Evolutionary conservation across 805 yeast species (phyloP), one percentile per base, ranked within the genome.

Genomic region (Cyberlindnera petersonii): DNA sequence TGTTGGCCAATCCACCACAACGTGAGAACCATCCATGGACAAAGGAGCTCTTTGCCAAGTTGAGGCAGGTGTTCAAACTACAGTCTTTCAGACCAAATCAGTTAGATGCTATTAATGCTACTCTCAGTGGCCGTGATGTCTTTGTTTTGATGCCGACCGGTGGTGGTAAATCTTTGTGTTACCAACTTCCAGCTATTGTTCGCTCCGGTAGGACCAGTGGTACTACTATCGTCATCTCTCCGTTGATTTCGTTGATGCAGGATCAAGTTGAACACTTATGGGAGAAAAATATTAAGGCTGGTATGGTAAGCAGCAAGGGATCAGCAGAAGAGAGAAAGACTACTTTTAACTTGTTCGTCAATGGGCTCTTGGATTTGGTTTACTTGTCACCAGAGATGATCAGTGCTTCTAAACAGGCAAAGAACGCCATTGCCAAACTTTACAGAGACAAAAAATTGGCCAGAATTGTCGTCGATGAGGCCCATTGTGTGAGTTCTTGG

Each of bases 111-210:
- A 75, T 93, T 6, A 78, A 82, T 52, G 81, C 95, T 2, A 81
- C 86, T 22, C 55, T 81, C 22, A 58, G 73, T 5, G 96, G 96
- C 1, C 71, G 74, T 31, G 98, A 93, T 59, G 95, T 86, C 0
- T 87, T 93, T 64, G 97, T 93, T 2, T 68, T 93, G 51, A 91
- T 93, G 96, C 98, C 98, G 0, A 93, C 98, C 1, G 98, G 98
- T 26, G 98, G 98, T 35, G 98, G 98, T 35, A 93, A 93, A 58
- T 89, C 98, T 0, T 64, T 93, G 22, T 93, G 98, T 58, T 93
- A 89, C 61, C 98, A 93, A 61, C 68, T 93, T 26, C 98, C 98
- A 0, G 96, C 98, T 0, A 67, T 93, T 31, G 79, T 91, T 2
- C 68, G 71, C 29, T 69, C 81, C 2, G 96, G 96, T 1, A 68